Evolutionary conservation across 2,329 filamentous ascomycete species (phyloP).

Genomic region (Tricladium varicosporioides): DNA sequence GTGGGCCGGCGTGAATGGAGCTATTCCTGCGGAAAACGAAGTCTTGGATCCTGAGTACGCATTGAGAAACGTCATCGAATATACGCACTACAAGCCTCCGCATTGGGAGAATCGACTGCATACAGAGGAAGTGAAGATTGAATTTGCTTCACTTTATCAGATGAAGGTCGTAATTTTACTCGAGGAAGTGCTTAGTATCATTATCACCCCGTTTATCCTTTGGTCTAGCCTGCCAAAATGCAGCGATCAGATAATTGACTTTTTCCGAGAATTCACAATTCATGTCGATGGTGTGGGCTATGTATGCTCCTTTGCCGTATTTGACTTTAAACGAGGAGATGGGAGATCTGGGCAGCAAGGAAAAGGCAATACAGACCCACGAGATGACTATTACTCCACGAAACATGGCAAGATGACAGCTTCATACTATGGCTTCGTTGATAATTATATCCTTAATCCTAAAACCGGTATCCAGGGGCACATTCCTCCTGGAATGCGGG

Average conservation of each 20-base stretch:
- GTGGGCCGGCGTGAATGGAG: slow-evolving; percentile 79
- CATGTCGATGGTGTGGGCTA: slow-evolving; percentile 96
- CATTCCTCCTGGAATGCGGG: slow-evolving; percentile 51
- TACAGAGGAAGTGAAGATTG: slow-evolving; percentile 86
- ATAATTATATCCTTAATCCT: slow-evolving; percentile 81
- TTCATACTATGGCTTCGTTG: slow-evolving; percentile 91
- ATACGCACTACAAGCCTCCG: slow-evolving; percentile 86
- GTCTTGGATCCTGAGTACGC: slow-evolving; percentile 93
- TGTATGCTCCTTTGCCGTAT: slow-evolving; percentile 95
- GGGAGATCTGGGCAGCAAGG: slow-evolving; percentile 47
- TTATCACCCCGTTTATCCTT: slow-evolving; percentile 86
- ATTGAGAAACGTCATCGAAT: slow-evolving; percentile 83
- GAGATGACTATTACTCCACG: slow-evolving; percentile 90
- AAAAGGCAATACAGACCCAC: slow-evolving; percentile 49
- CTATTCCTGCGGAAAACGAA: slow-evolving; percentile 81
- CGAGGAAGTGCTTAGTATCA: slow-evolving; percentile 88
- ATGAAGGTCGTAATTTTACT: slow-evolving; percentile 88
- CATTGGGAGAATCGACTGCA: slow-evolving; percentile 91
- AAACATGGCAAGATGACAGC: slow-evolving; percentile 99
- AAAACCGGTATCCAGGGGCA: slow-evolving; percentile 64
- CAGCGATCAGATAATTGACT: slow-evolving; percentile 92
- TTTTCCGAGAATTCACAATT: slow-evolving; percentile 96
- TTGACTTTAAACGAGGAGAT: slow-evolving; percentile 87
- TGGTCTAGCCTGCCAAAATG: slow-evolving; percentile 83
- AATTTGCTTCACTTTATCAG: slow-evolving; percentile 89